These are phyloP conservation scores for Eucalyptus caleyi DNA, from an alignment of 345 rosid genomes.

Conservation along the genomic window DNA sequence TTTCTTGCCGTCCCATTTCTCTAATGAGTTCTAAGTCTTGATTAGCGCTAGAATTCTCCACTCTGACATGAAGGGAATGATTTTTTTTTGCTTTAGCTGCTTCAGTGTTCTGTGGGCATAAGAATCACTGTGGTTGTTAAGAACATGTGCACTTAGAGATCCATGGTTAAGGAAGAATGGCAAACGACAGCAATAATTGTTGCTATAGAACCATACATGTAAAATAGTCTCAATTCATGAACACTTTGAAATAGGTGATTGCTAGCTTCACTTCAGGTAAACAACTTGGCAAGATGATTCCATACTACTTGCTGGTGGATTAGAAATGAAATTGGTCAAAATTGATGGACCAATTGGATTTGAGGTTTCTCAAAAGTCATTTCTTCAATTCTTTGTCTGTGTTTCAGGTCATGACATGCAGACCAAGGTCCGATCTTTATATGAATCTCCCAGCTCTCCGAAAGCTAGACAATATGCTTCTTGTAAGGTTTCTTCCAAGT, in stretches of 20 bases:
- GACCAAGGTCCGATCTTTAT: constrained; percentile 85
- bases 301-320: neutral
- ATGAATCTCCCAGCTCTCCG: constrained; percentile 86
- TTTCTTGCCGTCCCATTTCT: neutral
- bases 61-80: neutral
- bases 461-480: constrained; percentile 94
- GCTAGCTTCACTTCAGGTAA: neutral
- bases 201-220: neutral
- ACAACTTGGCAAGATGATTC: neutral
- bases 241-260: neutral
- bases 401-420: constrained; percentile 90
- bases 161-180: neutral
- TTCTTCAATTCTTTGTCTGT: neutral
- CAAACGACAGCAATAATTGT: neutral
- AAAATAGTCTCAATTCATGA: neutral
- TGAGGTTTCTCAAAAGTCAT: neutral
- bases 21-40: neutral
- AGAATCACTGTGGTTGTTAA: neutral
- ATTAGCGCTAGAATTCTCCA: neutral
- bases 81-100: neutral
- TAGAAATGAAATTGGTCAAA: neutral
- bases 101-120: neutral
- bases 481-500: constrained; percentile 35
- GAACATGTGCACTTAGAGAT: neutral
- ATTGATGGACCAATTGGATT: neutral